Base-by-base conservation (phyloP, 2,329 filamentous ascomycete species). In the Alternaria ventricosa region DNA sequence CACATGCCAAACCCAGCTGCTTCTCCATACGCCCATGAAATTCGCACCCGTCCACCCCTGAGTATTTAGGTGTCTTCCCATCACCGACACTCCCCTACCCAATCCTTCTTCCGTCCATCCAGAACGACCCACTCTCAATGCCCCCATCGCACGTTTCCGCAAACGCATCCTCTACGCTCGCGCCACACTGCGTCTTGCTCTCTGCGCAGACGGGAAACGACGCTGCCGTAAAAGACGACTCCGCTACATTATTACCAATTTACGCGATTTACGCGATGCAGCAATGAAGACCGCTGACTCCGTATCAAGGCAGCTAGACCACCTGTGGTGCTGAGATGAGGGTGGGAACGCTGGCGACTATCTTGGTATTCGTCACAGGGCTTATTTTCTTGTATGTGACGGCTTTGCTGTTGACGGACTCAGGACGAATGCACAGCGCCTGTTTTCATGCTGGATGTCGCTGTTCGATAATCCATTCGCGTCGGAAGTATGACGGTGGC, bases 391-490 rank as follows among this genome's bases (percentile, higher is more conserved):
- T 33, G 12, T 15, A 15, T 1, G 30, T 33, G 12, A 15, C 6
- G 30, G 13, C 30, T 33, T 7, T 33, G 12, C 30, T 33, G 30
- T 30, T 30, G 28, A 30, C 28, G 12, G 28, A 7, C 12, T 13
- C 12, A 4, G 28, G 28, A 13, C 6, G 28, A 30, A 30, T 30
- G 28, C 6, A 7, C 12, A 3, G 28, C 2, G 3, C 12, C 13
- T 13, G 28, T 30, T 30, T 30, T 30, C 12, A 30, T 30, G 6
- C 12, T 33, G 30, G 11, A 33, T 33, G 6, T 33, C 12, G 30
- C 1, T 3, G 12, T 13, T 33, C 30, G 12, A 33, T 4, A 0
- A 4, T 4, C 1, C 2, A 7, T 33, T 33, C 1, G 30, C 6
- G 30, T 33, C 1, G 30, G 30, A 0, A 1, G 30, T 33, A 33